These are phyloP conservation scores for Arthrobotrys pseudoclavata DNA, from an alignment of 2,329 filamentous ascomycete genomes.

Conservation along the genomic window DNA sequence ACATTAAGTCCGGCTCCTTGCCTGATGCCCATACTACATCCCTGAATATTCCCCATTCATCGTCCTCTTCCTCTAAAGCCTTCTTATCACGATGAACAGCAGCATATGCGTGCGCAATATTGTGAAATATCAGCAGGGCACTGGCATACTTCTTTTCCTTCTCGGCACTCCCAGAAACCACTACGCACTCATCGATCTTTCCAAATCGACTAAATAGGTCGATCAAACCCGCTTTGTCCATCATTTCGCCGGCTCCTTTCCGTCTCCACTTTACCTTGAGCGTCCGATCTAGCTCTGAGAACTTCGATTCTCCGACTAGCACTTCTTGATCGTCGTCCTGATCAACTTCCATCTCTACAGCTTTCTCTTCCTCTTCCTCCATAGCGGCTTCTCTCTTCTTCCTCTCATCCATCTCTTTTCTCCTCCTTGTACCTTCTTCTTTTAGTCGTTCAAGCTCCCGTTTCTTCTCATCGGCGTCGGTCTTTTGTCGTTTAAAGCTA, in stretches of 20 bases:
- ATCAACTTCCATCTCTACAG: constrained; percentile 64
- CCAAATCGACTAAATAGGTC: constrained; percentile 68
- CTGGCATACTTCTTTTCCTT: constrained; percentile 61
- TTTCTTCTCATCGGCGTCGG: constrained; percentile 66
- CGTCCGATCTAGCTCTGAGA: constrained; percentile 68
- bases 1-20: constrained; percentile 62
- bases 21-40: constrained; percentile 62
- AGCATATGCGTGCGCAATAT: constrained; percentile 61
- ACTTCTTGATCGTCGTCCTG: constrained; percentile 59
- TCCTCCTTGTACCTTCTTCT: constrained; percentile 67
- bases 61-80: constrained; percentile 33
- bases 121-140: constrained; percentile 62
- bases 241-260: constrained; percentile 63
- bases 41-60: constrained; percentile 59
- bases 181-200: constrained; percentile 66
- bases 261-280: constrained; percentile 68
- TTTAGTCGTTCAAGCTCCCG: constrained; percentile 61
- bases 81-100: constrained; percentile 61
- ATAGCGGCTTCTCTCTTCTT: constrained; percentile 67
- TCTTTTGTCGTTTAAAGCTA: constrained; percentile 65
- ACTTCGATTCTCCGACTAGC: constrained; percentile 62
- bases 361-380: constrained; percentile 67
- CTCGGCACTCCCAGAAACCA: constrained; percentile 25
- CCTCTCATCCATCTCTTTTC: constrained; percentile 67
- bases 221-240: constrained; percentile 66